Conservation (phyloP, 2,329 filamentous ascomycete species). For the Penicillium sp. region DNA sequence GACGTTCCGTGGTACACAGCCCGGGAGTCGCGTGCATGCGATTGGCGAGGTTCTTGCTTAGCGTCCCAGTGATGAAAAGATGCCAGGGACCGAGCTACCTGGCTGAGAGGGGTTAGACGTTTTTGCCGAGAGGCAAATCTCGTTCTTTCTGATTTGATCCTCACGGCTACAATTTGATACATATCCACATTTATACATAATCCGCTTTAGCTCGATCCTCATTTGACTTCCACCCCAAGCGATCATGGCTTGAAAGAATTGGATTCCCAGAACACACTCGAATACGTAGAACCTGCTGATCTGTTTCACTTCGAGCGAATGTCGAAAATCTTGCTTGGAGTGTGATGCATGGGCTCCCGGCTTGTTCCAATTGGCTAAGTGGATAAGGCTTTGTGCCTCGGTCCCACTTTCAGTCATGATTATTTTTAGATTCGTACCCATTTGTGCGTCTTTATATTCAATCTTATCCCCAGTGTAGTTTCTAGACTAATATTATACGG, state of each 20-base stretch:
- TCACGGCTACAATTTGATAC: too few relatives aligned
- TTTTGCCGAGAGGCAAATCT: neutral
- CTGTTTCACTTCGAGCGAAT: neutral
- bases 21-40: conserved; percentile 1
- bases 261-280: too few relatives aligned
- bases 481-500: too few relatives aligned
- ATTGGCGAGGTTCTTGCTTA: conserved; percentile 19
- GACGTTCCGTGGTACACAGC: conserved; percentile 14
- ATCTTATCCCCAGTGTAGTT: too few relatives aligned
- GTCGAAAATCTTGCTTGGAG: neutral
- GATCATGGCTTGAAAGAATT: too few relatives aligned
- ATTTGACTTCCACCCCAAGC: too few relatives aligned
- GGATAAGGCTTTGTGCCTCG: neutral
- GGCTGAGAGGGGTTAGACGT: neutral
- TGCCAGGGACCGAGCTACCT: neutral
- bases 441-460: neutral
- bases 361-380: conserved; percentile 9
- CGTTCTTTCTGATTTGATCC: neutral
- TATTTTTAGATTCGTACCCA: neutral
- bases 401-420: neutral
- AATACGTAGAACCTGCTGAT: neutral
- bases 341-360: conserved; percentile 7
- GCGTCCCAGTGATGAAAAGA: neutral
- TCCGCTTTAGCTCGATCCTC: too few relatives aligned
- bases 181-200: neutral